These are phyloP conservation scores for Pythium aquatile DNA, from an alignment of 352 stramenopile species.

Conservation along the genomic window DNA sequence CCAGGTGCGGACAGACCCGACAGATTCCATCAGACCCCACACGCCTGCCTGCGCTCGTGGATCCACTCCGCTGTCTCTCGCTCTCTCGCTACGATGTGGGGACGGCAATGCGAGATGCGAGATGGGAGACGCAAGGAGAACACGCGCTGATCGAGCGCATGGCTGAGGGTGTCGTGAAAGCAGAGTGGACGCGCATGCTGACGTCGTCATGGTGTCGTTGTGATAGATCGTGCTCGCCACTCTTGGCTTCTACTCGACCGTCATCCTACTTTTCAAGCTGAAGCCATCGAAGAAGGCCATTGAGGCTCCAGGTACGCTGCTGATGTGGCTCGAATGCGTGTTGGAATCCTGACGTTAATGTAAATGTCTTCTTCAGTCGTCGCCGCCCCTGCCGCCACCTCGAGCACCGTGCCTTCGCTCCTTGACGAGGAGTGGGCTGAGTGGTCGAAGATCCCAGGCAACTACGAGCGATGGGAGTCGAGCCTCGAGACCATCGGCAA, in stretches of 20 bases:
- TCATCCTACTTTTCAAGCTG: slow-evolving; percentile 84
- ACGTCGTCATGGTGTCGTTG: not conserved
- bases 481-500: slow-evolving; percentile 83
- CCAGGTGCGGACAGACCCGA: slow-evolving; percentile 47
- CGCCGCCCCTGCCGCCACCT: slow-evolving; percentile 34
- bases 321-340: not conserved
- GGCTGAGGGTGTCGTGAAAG: no score
- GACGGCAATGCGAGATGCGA: not conserved
- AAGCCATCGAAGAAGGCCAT: slow-evolving; percentile 78
- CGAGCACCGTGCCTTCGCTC: slow-evolving; percentile 73
- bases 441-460: slow-evolving; percentile 84
- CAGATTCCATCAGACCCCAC: no score
- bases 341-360: not conserved
- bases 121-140: no score
- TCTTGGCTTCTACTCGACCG: slow-evolving; percentile 73
- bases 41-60: no score
- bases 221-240: slow-evolving; percentile 81
- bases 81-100: not conserved
- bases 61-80: no score
- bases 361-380: slow-evolving; percentile 30
- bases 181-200: not conserved
- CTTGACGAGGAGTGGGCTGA: slow-evolving; percentile 85
- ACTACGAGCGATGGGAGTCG: slow-evolving; percentile 87
- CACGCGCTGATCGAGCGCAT: not conserved
- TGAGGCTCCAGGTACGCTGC: slow-evolving; percentile 47